These are phyloP conservation scores for Porphyra umbilicalis DNA, from an alignment of 31 red algal species.

Conservation along the genomic window DNA sequence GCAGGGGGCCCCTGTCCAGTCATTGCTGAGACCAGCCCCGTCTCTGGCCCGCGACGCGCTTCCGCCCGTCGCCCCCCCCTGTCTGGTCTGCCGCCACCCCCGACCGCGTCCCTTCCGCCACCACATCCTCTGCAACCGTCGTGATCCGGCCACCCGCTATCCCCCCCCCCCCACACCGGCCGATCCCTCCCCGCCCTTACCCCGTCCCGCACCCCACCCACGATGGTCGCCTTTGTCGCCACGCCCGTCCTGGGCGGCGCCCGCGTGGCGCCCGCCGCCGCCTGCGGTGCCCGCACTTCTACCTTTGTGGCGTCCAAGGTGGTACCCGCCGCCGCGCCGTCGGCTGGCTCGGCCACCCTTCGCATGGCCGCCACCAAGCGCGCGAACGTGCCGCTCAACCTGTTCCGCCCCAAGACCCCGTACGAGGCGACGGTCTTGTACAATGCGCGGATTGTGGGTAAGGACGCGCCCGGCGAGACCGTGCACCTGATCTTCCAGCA, in stretches of 20 bases:
- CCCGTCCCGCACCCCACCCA: neutral
- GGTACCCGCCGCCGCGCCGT: conserved; percentile 6
- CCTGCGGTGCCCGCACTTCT: neutral
- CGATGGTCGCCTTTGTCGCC: neutral
- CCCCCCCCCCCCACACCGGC: neutral
- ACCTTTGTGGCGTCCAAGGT: neutral
- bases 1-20: too few relatives aligned
- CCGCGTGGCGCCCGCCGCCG: neutral
- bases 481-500: conserved; percentile 88
- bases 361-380: conserved; percentile 49
- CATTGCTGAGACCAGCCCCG: too few relatives aligned
- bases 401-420: conserved; percentile 77
- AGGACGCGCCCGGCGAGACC: conserved; percentile 91
- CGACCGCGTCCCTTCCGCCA: too few relatives aligned
- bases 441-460: conserved; percentile 83
- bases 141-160: too few relatives aligned
- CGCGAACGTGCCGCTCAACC: conserved; percentile 78
- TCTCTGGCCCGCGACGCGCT: too few relatives aligned
- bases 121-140: too few relatives aligned
- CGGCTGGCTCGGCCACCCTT: conserved; percentile 4
- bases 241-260: neutral
- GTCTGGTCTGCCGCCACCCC: too few relatives aligned
- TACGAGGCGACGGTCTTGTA: conserved; percentile 70
- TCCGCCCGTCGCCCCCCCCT: too few relatives aligned
- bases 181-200: neutral